Evolutionary conservation across 2,329 filamentous ascomycete genomes (phyloP), one percentile per base, ranked within the genome.

Genomic region (Ilyonectria sp.): DNA sequence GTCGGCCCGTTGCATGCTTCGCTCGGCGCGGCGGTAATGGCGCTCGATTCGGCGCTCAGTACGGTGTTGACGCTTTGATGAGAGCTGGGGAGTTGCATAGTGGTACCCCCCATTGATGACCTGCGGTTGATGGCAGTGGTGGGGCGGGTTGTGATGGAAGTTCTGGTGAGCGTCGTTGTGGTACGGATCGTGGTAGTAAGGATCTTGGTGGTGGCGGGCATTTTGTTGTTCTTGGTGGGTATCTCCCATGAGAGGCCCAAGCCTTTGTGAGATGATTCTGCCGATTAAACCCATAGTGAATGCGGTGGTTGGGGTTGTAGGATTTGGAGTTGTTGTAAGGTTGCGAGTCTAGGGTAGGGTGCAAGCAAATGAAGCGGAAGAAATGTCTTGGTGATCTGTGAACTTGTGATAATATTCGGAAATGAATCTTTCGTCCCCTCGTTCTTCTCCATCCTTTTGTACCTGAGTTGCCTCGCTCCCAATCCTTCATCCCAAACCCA

Each of bases 231-330:
- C 49, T 11, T 60, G 31, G 1, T 58, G 44, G 17, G 69, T 59
- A 19, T 66, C 58, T 13, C 65, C 60, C 31, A 59, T 13, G 17
- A 61, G 29, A 37, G 63, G n/a, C 21, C 52, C 57, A 10, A 65
- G 43, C 19, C 37, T 31, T 15, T 9, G 31, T 17, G 47, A 9
- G 15, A 71, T 17, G 1, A 75, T 23, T 13, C 49, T 63, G 2
- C 60, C 58, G 33, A 75, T 61, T 15, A 75, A 58, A 63, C 69
- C 70, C 73, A 75, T 75, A 31, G 47, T 68, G 33, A 54, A 50
- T 56, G 10, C 33, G 19, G 6, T 17, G 29, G 21, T 3, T 26
- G 33, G 21, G 6, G 52, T 17, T 47, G 35, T 15, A 52, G 52
- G 29, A 26, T 17, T 26, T 56, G 33, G 26, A 46, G 33, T 31